A percentile compares a stretch with the other conserved stretches of the same genome.
These are phyloP conservation scores for Plasmodium reichenowi DNA, from an alignment of 169 alveolate species.

Conservation along the genomic window DNA sequence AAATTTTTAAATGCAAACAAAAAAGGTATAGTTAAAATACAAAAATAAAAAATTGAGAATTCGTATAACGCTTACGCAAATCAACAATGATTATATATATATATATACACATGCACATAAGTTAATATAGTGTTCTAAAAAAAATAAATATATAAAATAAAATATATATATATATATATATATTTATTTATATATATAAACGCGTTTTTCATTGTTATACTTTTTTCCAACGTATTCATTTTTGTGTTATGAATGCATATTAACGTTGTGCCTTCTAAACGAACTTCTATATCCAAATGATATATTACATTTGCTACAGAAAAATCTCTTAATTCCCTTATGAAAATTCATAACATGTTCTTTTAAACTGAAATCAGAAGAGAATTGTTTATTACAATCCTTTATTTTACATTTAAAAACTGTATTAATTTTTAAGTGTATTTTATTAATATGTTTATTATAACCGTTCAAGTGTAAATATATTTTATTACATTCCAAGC, in stretches of 20 bases:
- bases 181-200: too few species aligned
- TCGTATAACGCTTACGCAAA: too few species aligned
- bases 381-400: conserved; percentile 47
- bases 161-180: too few species aligned
- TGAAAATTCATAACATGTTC: conserved; percentile 68
- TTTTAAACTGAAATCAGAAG: conserved; percentile 59
- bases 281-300: conserved; percentile 72
- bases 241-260: conserved; percentile 27
- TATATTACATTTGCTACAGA: conserved; percentile 60
- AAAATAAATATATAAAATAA: too few species aligned
- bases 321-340: conserved; percentile 50
- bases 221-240: neutral
- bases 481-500: conserved; percentile 63
- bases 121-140: too few species aligned
- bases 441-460: conserved; percentile 48
- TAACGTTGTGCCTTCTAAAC: conserved; percentile 49
- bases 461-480: conserved; percentile 63
- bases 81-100: too few species aligned
- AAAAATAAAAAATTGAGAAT: too few species aligned
- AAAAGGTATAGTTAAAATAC: too few species aligned
- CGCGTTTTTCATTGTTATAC: too few species aligned
- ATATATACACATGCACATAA: too few species aligned
- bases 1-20: too few species aligned
- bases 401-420: conserved; percentile 45
- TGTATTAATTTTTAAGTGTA: conserved; percentile 36